phyloP scores from a whole-genome alignment of 257 asterid genomes.

The Solanum boliviense region DNA sequence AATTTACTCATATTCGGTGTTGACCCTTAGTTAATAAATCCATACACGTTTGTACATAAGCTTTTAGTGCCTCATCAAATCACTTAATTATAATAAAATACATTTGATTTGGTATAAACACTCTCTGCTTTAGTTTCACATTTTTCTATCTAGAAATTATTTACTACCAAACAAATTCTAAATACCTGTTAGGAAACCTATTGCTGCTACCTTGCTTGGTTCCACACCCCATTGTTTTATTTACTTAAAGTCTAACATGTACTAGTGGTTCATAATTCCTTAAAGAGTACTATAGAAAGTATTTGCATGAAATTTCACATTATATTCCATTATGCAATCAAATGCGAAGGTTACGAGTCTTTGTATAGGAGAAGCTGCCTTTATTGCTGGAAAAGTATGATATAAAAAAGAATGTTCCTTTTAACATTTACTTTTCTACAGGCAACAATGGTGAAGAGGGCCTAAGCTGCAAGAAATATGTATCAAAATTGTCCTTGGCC shows the following conservation, averaged over 20 bases:
- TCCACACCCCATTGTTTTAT: background rate
- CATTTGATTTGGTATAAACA: background rate
- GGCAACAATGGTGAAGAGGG: background rate
- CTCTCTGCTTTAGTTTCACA: background rate
- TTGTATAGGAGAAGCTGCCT: background rate
- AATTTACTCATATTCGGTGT: background rate
- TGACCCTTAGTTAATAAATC: background rate
- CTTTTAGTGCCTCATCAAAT: background rate
- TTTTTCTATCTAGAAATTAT: background rate
- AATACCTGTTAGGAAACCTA: background rate
- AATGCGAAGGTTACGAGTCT: background rate
- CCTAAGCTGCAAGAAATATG: conserved; percentile 1
- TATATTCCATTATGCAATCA: background rate
- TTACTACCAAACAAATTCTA: background rate
- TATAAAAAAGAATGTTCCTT: background rate
- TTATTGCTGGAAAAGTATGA: background rate
- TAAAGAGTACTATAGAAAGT: background rate
- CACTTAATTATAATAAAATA: background rate
- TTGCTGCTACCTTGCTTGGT: background rate
- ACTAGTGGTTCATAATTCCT: background rate
- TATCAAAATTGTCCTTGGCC: conserved; percentile 1
- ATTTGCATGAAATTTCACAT: background rate
- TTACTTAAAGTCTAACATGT: background rate
- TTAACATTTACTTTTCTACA: background rate
- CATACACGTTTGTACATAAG: background rate